These are phyloP conservation scores for Begonia loranthoides DNA, from an alignment of 306 rosid genomes.

Conservation along the genomic window DNA sequence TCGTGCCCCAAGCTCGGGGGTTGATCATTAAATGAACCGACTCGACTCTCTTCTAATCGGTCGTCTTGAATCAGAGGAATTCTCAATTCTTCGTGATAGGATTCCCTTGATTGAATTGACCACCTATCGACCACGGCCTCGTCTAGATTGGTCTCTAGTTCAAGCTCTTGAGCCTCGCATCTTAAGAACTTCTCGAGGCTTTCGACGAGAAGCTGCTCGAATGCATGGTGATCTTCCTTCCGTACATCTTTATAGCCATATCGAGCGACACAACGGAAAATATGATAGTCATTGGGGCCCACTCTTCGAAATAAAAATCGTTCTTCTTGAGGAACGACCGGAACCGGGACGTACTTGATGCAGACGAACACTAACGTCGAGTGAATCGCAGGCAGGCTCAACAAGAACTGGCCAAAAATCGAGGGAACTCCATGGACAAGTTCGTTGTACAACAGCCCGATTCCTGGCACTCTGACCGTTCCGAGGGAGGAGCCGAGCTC, in stretches of 20 bases:
- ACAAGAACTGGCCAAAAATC: constrained; percentile 74
- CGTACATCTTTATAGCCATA: constrained; percentile 83
- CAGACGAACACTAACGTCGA: constrained; percentile 75
- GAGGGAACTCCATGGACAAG: constrained; percentile 97
- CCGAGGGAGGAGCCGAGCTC: constrained; percentile 84
- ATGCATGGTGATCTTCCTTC: constrained; percentile 90
- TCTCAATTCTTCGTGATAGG: constrained; percentile 51
- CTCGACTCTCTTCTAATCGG: constrained; percentile 41
- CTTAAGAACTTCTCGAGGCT: constrained; percentile 87
- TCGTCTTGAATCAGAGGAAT: constrained; percentile 49
- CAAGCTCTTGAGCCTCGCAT: constrained; percentile 70
- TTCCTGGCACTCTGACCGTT: constrained; percentile 88
- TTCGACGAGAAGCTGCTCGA: constrained; percentile 78
- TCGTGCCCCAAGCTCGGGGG: constrained; percentile 82
- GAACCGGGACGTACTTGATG: constrained; percentile 87
- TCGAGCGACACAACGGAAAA: constrained; percentile 85
- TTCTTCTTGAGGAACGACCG: constrained; percentile 93
- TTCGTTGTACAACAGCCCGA: constrained; percentile 83
- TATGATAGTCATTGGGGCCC: constrained; percentile 89
- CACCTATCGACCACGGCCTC: constrained; percentile 26
- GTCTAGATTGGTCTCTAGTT: constrained; percentile 36
- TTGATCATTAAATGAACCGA: constrained; percentile 41
- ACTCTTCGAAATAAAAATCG: constrained; percentile 82
- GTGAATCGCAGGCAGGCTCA: constrained; percentile 87
- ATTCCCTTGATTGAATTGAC: constrained; percentile 30